Percentiles rank a stretch among this genome's conserved stretches.
Evolutionary conservation across 2,329 filamentous ascomycete species (phyloP).

Genomic region (Onygena corvina): DNA sequence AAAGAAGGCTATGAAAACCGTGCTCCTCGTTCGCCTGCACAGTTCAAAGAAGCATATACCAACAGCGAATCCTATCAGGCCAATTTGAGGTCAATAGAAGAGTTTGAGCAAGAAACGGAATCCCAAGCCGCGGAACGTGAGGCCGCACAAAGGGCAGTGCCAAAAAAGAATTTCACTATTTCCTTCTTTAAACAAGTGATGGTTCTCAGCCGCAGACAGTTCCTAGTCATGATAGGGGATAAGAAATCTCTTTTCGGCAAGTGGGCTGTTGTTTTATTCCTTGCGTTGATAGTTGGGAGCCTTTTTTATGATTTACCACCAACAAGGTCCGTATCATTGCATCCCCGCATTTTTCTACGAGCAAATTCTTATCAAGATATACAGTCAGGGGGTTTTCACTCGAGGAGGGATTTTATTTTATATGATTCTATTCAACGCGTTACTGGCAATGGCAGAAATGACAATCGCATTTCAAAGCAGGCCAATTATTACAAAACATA

Average conservation of each 20-base stretch:
- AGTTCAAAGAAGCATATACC: conserved; percentile 44
- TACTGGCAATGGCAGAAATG: conserved; percentile 50
- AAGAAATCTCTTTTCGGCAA: conserved; percentile 40
- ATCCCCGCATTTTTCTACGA: background rate
- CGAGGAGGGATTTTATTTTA: conserved; percentile 52
- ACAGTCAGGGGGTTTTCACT: conserved; percentile 44
- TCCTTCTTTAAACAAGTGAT: conserved; percentile 41
- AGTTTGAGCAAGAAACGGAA: conserved; percentile 42
- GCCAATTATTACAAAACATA: conserved; percentile 58
- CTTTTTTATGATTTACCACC: conserved; percentile 44
- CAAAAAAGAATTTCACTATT: conserved; percentile 43
- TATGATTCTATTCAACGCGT: conserved; percentile 50
- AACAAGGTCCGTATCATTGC: conserved; percentile 28
- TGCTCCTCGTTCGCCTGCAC: conserved; percentile 44
- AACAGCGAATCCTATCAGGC: conserved; percentile 36
- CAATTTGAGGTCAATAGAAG: conserved; percentile 39
- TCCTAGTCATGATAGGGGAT: conserved; percentile 45
- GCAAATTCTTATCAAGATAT: background rate
- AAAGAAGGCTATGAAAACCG: conserved; percentile 46
- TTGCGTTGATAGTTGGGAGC: conserved; percentile 37
- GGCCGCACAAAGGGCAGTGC: conserved; percentile 27
- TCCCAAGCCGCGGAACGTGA: conserved; percentile 32
- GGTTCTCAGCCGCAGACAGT: conserved; percentile 44
- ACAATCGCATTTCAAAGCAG: conserved; percentile 50
- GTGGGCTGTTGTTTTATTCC: conserved; percentile 38